phyloP scores from a whole-genome alignment of 306 rosid genomes.

The Carpinus fangiana region DNA sequence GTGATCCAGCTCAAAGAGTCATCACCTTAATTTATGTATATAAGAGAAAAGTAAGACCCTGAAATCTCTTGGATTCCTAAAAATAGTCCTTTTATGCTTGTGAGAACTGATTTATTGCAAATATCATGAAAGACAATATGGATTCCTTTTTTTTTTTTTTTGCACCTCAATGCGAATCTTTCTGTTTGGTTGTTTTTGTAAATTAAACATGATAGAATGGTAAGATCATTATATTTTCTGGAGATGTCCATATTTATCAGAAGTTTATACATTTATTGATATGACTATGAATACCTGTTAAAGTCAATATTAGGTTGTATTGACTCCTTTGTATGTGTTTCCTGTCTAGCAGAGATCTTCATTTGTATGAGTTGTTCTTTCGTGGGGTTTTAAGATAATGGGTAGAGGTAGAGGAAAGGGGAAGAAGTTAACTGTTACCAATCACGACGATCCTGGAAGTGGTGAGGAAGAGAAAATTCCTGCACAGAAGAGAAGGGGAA shows the following conservation, averaged over 20 bases:
- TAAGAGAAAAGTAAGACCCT: background rate
- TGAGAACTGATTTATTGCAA: background rate
- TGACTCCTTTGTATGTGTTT: slow-evolving; percentile 15
- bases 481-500: slow-evolving; percentile 55
- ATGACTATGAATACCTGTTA: background rate
- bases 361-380: slow-evolving; percentile 49
- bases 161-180: background rate
- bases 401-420: slow-evolving; percentile 75
- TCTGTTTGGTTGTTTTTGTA: background rate
- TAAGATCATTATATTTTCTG: background rate
- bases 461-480: slow-evolving; percentile 58
- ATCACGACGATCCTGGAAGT: slow-evolving; percentile 46
- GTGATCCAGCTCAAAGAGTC: background rate
- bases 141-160: background rate
- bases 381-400: slow-evolving; percentile 46
- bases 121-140: background rate
- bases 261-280: background rate
- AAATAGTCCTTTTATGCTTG: slow-evolving; percentile 5
- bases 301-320: background rate
- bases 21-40: background rate
- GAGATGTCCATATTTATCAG: background rate
- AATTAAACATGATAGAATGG: background rate
- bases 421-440: slow-evolving; percentile 46
- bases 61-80: background rate
- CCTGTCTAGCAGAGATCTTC: slow-evolving; percentile 40